These are phyloP conservation scores for Neonectria hederae DNA, from an alignment of 2,329 filamentous ascomycete species.

Conservation along the genomic window DNA sequence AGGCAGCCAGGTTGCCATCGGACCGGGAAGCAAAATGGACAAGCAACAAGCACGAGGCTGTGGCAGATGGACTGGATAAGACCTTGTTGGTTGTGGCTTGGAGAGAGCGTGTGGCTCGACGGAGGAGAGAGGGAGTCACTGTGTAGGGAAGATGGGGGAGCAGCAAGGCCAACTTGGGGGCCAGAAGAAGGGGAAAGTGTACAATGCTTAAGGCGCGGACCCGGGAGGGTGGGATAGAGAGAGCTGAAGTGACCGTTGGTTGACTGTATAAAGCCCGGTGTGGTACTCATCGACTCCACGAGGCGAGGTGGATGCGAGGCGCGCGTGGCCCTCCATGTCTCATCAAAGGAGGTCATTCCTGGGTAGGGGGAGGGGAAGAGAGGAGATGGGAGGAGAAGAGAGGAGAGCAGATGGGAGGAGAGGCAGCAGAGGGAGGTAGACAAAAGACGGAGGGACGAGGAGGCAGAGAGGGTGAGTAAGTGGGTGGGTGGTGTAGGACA, in stretches of 20 bases:
- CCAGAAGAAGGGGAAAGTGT: constrained; percentile 13
- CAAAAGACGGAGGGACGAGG: constrained; percentile 3
- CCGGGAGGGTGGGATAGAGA: constrained; percentile 6
- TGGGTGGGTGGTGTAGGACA: neutral
- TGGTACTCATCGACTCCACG: constrained; percentile 12
- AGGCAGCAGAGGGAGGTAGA: neutral
- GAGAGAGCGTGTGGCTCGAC: neutral
- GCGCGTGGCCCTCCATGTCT: constrained; percentile 31
- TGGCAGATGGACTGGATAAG: constrained; percentile 15
- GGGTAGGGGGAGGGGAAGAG: neutral
- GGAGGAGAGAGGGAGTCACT: constrained; percentile 7
- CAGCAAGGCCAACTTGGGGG: constrained; percentile 5
- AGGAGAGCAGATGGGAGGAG: neutral
- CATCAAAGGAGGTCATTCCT: constrained; percentile 25
- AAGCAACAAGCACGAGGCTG: constrained; percentile 24
- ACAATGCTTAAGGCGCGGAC: constrained; percentile 10
- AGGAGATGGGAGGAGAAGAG: neutral
- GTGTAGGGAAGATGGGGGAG: neutral
- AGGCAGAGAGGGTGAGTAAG: neutral
- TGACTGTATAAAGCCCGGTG: neutral
- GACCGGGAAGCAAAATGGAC: constrained; percentile 11
- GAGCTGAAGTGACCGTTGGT: constrained; percentile 6
- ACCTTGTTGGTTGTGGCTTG: constrained; percentile 22
- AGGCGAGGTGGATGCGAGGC: constrained; percentile 13
- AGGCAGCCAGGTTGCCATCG: constrained; percentile 8